Evolutionary conservation across 805 yeast genomes (phyloP).

Genomic region (Kazachstania taianensis): DNA sequence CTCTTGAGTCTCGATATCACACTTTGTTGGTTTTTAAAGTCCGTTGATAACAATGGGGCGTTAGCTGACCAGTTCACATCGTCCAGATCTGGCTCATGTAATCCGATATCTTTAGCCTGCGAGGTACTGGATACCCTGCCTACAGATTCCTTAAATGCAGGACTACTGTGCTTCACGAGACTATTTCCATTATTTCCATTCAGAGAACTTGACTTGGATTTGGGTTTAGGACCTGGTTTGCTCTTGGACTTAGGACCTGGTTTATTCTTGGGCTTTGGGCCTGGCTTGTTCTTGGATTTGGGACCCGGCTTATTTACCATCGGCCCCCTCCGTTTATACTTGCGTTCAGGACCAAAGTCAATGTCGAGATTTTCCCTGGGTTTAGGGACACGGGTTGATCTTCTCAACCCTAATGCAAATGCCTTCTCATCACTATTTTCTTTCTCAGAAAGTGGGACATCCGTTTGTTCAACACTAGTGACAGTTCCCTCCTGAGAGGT

Average conservation of each 20-base stretch:
- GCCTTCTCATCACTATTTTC: constrained; percentile 2
- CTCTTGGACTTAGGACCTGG: constrained; percentile 2
- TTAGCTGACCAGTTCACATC: constrained; percentile 21
- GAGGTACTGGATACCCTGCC: not conserved
- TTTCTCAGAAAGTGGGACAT: too few relatives aligned
- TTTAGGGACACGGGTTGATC: constrained; percentile 19
- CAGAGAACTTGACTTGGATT: constrained; percentile 1
- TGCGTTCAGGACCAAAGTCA: constrained; percentile 11
- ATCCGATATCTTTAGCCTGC: constrained; percentile 6
- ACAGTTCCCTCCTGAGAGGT: too few relatives aligned
- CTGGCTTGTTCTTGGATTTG: constrained; percentile 3
- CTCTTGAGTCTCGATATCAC: constrained; percentile 14
- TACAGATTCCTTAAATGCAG: not conserved
- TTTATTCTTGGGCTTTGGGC: not conserved
- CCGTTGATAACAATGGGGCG: constrained; percentile 15
- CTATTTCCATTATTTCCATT: not conserved
- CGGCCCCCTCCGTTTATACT: constrained; percentile 6
- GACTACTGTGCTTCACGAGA: not conserved
- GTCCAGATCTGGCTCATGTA: constrained; percentile 16
- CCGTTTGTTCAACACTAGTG: too few relatives aligned
- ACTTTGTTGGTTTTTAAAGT: constrained; percentile 15
- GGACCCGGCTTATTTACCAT: constrained; percentile 2
- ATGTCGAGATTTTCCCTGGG: constrained; percentile 14
- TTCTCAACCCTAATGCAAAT: constrained; percentile 10
- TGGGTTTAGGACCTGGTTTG: constrained; percentile 8